Evolutionary conservation across 331 rosid genomes (phyloP).

Genomic region (Pyrus hybrid): DNA sequence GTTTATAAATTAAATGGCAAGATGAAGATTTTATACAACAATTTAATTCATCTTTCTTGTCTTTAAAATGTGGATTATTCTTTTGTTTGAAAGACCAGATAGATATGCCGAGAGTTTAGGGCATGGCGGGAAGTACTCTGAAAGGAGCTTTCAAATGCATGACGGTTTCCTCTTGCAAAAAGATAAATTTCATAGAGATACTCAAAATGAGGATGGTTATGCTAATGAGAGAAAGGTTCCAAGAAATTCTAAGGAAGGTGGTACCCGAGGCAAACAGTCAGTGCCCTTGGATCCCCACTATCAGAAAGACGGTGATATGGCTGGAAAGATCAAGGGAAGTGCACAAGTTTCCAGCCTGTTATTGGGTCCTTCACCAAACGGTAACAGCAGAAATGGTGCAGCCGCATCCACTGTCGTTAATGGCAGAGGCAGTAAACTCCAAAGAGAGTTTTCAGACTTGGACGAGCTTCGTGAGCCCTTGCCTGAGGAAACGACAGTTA

Average conservation of each 20-base stretch:
- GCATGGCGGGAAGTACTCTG: constrained; percentile 42
- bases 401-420: constrained; percentile 48
- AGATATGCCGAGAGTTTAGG: constrained; percentile 43
- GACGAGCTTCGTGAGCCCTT: constrained; percentile 91
- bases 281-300: constrained; percentile 40
- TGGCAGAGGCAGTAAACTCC: constrained; percentile 64
- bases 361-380: constrained; percentile 48
- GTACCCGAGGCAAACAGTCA: constrained; percentile 43
- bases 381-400: constrained; percentile 25
- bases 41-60: too few species aligned
- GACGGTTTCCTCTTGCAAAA: constrained; percentile 38
- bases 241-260: constrained; percentile 54
- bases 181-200: constrained; percentile 42
- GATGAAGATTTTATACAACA: too few species aligned
- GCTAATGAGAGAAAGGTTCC: constrained; percentile 41
- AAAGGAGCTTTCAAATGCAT: constrained; percentile 37
- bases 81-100: constrained; percentile 29
- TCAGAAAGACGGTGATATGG: constrained; percentile 50
- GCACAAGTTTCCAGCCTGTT: constrained; percentile 32
- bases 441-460: constrained; percentile 85
- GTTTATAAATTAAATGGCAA: too few species aligned
- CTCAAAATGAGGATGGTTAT: constrained; percentile 40
- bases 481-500: constrained; percentile 49
- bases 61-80: too few species aligned
- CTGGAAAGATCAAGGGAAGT: constrained; percentile 51